These are phyloP conservation scores for Cryptosporidium baileyi DNA, from an alignment of 169 alveolate species.

Conservation along the genomic window DNA sequence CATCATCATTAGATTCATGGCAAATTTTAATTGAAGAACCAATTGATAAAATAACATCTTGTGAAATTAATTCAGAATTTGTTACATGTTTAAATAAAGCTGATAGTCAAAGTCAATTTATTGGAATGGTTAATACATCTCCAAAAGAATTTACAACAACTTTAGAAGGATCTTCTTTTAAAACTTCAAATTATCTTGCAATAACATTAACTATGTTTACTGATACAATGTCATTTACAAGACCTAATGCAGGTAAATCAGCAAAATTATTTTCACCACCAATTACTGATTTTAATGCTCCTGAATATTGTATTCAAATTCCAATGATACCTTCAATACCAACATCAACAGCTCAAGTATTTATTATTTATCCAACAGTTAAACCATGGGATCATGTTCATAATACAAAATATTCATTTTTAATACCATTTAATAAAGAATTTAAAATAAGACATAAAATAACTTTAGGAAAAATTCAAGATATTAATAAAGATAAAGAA, in stretches of 20 bases:
- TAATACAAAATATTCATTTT: slow-evolving; percentile 45
- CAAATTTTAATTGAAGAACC: not conserved
- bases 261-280: slow-evolving; percentile 64
- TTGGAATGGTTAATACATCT: slow-evolving; percentile 35
- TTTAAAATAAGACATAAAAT: slow-evolving; percentile 22
- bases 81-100: slow-evolving; percentile 10
- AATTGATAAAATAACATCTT: slow-evolving; percentile 21
- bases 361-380: slow-evolving; percentile 55
- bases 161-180: slow-evolving; percentile 27
- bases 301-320: slow-evolving; percentile 31
- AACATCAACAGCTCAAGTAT: not conserved
- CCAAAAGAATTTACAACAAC: slow-evolving; percentile 7
- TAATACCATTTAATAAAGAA: slow-evolving; percentile 19
- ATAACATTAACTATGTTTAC: slow-evolving; percentile 23
- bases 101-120: not conserved
- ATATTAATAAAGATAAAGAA: not conserved
- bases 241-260: slow-evolving; percentile 22
- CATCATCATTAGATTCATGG: slow-evolving; percentile 7
- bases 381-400: slow-evolving; percentile 63
- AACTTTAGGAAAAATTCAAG: not conserved
- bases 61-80: slow-evolving; percentile 2
- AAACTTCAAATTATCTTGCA: slow-evolving; percentile 9
- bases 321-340: slow-evolving; percentile 57
- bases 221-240: slow-evolving; percentile 45
- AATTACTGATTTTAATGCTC: slow-evolving; percentile 13